These are phyloP conservation scores for Nidula microcarpa DNA, from an alignment of 768 basidiomycete genomes.

Conservation along the genomic window DNA sequence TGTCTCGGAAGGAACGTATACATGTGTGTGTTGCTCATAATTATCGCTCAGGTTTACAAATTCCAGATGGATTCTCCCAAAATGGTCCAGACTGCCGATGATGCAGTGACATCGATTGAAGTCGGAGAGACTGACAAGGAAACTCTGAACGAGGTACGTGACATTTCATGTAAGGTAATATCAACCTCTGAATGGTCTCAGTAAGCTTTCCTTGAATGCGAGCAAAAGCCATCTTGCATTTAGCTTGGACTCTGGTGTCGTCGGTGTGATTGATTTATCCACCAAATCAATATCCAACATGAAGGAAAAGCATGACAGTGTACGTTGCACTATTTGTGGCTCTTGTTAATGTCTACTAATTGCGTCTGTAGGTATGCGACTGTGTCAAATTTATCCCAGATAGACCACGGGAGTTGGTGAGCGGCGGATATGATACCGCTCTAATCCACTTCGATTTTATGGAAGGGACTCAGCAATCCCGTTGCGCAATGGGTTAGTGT, in stretches of 20 bases:
- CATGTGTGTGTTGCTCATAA: background rate
- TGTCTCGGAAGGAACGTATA: background rate
- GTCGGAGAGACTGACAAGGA: constrained; percentile 53
- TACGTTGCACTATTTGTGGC: constrained; percentile 25
- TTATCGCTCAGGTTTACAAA: constrained; percentile 32
- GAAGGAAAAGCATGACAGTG: constrained; percentile 61
- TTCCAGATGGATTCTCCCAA: constrained; percentile 44
- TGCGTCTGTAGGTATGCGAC: constrained; percentile 58
- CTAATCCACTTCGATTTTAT: constrained; percentile 66
- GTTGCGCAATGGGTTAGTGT: constrained; percentile 53
- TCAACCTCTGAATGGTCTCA: constrained; percentile 28
- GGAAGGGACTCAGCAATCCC: constrained; percentile 55
- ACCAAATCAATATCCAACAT: constrained; percentile 47
- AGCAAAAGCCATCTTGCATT: constrained; percentile 62
- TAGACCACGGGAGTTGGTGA: constrained; percentile 68
- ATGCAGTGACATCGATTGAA: constrained; percentile 43
- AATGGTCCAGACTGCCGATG: constrained; percentile 49
- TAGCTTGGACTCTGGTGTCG: constrained; percentile 63
- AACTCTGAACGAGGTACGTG: constrained; percentile 64
- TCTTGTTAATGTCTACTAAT: constrained; percentile 1
- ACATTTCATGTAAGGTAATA: background rate
- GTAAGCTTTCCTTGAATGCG: constrained; percentile 60
- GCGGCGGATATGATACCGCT: constrained; percentile 71
- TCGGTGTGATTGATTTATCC: constrained; percentile 62
- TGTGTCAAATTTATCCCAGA: constrained; percentile 69